Percentiles rank a stretch among this genome's conserved stretches.
phyloP scores from a whole-genome alignment of 108 stramenopile genomes.

The Poteriospumella lacustris region DNA sequence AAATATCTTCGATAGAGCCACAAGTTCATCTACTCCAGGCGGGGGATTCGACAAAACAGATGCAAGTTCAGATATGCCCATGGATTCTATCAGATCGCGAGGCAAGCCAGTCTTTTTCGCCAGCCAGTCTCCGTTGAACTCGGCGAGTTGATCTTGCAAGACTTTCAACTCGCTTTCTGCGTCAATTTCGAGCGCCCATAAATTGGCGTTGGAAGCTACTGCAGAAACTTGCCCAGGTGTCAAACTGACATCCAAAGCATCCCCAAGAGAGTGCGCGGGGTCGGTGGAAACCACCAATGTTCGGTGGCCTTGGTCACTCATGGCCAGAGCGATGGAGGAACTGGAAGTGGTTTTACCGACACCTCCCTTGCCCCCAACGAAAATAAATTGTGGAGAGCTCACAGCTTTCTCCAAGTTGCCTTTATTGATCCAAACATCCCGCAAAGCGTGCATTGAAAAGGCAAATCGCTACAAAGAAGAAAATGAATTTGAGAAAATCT shows the following conservation, averaged over 20 bases:
- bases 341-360: constrained; percentile 68
- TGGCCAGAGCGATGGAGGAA: constrained; percentile 69
- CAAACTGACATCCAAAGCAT: constrained; percentile 59
- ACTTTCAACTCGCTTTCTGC: constrained; percentile 3
- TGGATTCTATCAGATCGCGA: constrained; percentile 26
- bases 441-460: too few species aligned
- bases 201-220: constrained; percentile 33
- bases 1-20: constrained; percentile 76
- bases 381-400: constrained; percentile 32
- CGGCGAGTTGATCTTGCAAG: background rate
- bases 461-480: too few species aligned
- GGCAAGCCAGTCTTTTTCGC: constrained; percentile 32
- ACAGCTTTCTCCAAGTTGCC: too few species aligned
- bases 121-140: constrained; percentile 36
- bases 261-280: constrained; percentile 90
- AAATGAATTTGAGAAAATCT: too few species aligned
- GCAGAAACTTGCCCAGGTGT: constrained; percentile 33
- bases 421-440: too few species aligned
- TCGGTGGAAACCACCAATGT: constrained; percentile 81
- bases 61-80: constrained; percentile 44
- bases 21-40: constrained; percentile 86
- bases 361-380: constrained; percentile 56
- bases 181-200: constrained; percentile 49
- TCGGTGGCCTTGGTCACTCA: constrained; percentile 69
- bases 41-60: constrained; percentile 78